Evolutionary conservation across 306 rosid species (phyloP).

Genomic region (Lupinus albus): DNA sequence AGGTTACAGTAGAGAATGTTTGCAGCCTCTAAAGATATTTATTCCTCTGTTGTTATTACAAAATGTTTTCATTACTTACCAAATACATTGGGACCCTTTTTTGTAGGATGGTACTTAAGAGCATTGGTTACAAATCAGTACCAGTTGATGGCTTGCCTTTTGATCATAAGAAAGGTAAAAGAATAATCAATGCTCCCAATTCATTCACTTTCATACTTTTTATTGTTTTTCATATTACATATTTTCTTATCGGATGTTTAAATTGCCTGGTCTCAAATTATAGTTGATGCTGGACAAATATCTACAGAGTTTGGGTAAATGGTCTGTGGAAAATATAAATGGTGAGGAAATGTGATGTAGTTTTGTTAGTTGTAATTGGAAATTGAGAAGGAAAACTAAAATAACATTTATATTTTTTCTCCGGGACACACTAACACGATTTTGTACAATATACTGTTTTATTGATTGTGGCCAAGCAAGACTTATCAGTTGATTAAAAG

Average conservation of each 20-base stretch:
- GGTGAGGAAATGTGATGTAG: not conserved
- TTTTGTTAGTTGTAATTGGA: not conserved
- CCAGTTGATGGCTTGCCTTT: conserved; percentile 86
- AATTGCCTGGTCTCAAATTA: conserved; percentile 30
- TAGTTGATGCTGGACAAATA: not conserved
- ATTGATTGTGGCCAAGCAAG: not conserved
- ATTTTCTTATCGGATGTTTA: conserved; percentile 19
- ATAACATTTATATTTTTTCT: not conserved
- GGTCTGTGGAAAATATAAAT: not conserved
- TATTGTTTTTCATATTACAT: conserved; percentile 5
- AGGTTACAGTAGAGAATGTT: conserved; percentile 23
- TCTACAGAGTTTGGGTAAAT: not conserved
- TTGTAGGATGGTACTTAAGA: conserved; percentile 83
- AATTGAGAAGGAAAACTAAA: not conserved
- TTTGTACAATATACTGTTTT: conserved; percentile 26
- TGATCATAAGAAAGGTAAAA: conserved; percentile 74
- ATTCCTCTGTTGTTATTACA: conserved; percentile 20
- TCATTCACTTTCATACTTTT: conserved; percentile 7
- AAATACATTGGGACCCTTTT: conserved; percentile 27
- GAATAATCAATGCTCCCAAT: conserved; percentile 11
- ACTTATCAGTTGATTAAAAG: conserved; percentile 22
- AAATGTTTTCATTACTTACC: conserved; percentile 12
- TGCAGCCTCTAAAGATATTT: conserved; percentile 14
- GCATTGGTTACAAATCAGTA: conserved; percentile 92
- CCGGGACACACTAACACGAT: not conserved